phyloP scores from a whole-genome alignment of 2,329 filamentous ascomycete species.

The Calonectria pauciramosa region DNA sequence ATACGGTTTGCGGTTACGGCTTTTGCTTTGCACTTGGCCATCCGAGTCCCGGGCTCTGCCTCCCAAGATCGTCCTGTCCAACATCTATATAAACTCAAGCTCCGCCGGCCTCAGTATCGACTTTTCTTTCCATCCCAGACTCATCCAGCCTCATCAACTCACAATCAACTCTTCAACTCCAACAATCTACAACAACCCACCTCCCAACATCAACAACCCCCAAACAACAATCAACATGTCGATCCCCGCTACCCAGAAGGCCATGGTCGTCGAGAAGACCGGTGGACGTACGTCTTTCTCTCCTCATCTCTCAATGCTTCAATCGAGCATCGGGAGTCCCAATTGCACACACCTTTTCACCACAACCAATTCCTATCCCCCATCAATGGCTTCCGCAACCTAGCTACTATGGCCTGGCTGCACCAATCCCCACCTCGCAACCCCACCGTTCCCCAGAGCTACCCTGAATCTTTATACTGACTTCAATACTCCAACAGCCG shows the following conservation, averaged over 20 bases:
- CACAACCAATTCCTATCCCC: conserved; percentile 11
- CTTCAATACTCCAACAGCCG: conserved; percentile 56
- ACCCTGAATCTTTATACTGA: conserved; percentile 30
- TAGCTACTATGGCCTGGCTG: conserved; percentile 28
- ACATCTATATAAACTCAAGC: conserved; percentile 47
- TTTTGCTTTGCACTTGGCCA: conserved; percentile 22
- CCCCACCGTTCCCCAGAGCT: conserved; percentile 31
- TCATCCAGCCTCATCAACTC: conserved; percentile 45
- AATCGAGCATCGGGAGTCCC: conserved; percentile 20
- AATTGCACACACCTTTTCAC: background rate
- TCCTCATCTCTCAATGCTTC: conserved; percentile 4
- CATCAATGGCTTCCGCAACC: conserved; percentile 27
- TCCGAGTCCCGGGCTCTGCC: conserved; percentile 37
- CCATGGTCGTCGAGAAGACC: conserved; percentile 87
- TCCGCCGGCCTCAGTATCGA: conserved; percentile 36
- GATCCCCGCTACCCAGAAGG: conserved; percentile 90
- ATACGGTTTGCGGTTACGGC: conserved; percentile 41
- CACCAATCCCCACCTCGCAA: conserved; percentile 27
- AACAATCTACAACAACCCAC: conserved; percentile 40
- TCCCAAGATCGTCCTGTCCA: conserved; percentile 35
- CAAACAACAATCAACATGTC: conserved; percentile 52
- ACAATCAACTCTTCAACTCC: conserved; percentile 38
- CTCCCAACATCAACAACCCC: conserved; percentile 34
- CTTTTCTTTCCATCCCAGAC: conserved; percentile 42
- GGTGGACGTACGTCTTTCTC: conserved; percentile 71